These are phyloP conservation scores for Quercus cerris DNA, from an alignment of 306 rosid species.

Conservation along the genomic window DNA sequence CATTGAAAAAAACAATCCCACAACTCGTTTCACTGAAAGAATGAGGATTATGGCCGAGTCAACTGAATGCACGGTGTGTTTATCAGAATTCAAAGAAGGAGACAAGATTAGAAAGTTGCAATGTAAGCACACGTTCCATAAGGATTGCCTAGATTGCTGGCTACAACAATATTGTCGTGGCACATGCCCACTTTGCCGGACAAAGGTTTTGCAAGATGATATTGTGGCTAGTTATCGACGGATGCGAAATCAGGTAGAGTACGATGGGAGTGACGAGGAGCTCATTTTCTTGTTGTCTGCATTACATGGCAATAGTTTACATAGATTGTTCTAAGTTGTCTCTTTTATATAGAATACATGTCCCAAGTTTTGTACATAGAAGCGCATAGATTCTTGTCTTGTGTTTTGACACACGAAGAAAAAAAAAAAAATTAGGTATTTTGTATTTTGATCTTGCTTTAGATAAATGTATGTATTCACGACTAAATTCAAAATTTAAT, in stretches of 20 bases:
- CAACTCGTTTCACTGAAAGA: constrained; percentile 30
- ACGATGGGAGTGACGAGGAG: constrained; percentile 52
- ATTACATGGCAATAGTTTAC: constrained; percentile 47
- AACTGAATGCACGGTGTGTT: constrained; percentile 71
- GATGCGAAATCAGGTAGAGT: constrained; percentile 59
- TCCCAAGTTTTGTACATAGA: not conserved
- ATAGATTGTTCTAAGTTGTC: constrained; percentile 43
- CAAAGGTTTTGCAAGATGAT: constrained; percentile 66
- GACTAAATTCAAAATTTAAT: not conserved
- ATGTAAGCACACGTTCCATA: constrained; percentile 79
- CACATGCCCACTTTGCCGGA: constrained; percentile 93
- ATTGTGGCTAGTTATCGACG: constrained; percentile 46
- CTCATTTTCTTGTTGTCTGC: constrained; percentile 54
- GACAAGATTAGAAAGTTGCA: constrained; percentile 61
- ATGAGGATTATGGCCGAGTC: not conserved
- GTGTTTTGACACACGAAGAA: no score
- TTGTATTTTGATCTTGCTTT: not conserved
- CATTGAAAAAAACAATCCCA: constrained; percentile 70
- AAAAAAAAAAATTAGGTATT: not conserved
- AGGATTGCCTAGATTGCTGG: constrained; percentile 83
- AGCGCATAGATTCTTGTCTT: not conserved
- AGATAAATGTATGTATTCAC: not conserved
- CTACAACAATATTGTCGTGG: constrained; percentile 55
- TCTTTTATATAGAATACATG: not conserved
- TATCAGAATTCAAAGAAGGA: constrained; percentile 72